A percentile compares a stretch with the other conserved stretches of the same genome.
Conservation (phyloP, 164 flowering plant species). For the Aristolochia contorta region DNA sequence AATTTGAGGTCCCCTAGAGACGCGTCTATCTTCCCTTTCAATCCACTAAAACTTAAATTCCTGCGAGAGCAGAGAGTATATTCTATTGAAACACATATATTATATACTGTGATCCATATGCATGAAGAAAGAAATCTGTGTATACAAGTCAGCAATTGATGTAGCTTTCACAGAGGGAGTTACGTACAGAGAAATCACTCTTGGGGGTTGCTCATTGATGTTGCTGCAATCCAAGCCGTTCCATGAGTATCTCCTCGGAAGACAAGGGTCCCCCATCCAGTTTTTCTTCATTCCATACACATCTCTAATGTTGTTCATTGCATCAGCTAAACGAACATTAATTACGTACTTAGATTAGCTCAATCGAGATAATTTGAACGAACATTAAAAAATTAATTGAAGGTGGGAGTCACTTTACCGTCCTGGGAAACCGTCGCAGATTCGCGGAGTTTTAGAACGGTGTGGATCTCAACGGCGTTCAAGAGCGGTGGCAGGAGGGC, state of each 20-base stretch:
- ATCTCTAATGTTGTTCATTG: slow-evolving; percentile 24
- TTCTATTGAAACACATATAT: not conserved
- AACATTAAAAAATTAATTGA: too few relatives aligned
- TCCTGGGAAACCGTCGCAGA: not conserved
- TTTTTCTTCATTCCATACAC: slow-evolving; percentile 19
- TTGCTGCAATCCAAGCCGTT: slow-evolving; percentile 33
- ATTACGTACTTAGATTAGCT: not conserved
- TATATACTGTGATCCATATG: not conserved
- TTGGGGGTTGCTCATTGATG: not conserved
- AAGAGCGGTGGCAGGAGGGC: slow-evolving; percentile 41
- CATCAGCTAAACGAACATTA: slow-evolving; percentile 18
- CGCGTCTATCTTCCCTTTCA: not conserved
- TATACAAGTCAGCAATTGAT: not conserved
- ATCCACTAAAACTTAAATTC: not conserved
- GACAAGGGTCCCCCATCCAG: slow-evolving; percentile 59
- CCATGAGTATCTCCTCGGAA: slow-evolving; percentile 28
- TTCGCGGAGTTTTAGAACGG: slow-evolving; percentile 7
- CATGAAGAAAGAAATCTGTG: not conserved
- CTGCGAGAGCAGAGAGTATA: not conserved
- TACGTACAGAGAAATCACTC: slow-evolving; percentile 3
- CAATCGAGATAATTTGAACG: not conserved
- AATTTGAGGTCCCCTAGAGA: not conserved
- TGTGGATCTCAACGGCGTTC: slow-evolving; percentile 32
- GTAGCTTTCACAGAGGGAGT: too few relatives aligned
- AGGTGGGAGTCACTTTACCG: too few relatives aligned